Evolutionary conservation across 2,329 filamentous ascomycete species (phyloP).

Genomic region (Hypocreales sp.): DNA sequence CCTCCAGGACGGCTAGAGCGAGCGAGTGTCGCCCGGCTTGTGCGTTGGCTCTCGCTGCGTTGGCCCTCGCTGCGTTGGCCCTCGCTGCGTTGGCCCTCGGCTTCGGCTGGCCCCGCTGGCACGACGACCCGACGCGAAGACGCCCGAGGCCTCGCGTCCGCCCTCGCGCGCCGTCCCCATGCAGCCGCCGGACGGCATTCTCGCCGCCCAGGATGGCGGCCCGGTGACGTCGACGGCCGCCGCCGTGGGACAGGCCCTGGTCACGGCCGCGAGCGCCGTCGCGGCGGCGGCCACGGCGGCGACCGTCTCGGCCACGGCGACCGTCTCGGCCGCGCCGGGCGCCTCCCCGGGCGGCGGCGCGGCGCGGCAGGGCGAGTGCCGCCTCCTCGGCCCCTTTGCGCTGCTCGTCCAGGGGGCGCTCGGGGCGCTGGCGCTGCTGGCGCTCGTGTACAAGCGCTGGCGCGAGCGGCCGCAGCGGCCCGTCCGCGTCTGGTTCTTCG

Average conservation of each 20-base stretch:
- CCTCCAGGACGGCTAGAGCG: too few species aligned
- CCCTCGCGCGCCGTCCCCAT: background rate
- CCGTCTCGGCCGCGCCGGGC: conserved; percentile 13
- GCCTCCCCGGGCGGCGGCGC: conserved; percentile 13
- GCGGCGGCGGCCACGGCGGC: conserved; percentile 1
- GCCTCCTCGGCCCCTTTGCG: conserved; percentile 79
- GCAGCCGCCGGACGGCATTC: conserved; percentile 1
- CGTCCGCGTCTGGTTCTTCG: conserved; percentile 94
- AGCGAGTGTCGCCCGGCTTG: too few species aligned
- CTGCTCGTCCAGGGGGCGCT: conserved; percentile 79
- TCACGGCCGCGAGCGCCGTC: background rate
- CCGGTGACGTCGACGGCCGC: conserved; percentile 1
- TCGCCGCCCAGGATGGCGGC: conserved; percentile 1
- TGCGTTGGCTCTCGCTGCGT: too few species aligned
- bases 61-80: too few species aligned
- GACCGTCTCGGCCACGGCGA: conserved; percentile 12
- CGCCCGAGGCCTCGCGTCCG: too few species aligned
- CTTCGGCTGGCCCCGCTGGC: too few species aligned
- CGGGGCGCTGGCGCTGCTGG: conserved; percentile 66
- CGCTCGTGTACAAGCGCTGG: conserved; percentile 87
- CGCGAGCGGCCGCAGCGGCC: conserved; percentile 82
- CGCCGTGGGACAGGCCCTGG: too few species aligned
- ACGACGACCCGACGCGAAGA: too few species aligned
- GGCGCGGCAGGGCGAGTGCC: conserved; percentile 59
- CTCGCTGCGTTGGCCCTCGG: too few species aligned